phyloP scores from a whole-genome alignment of 2,329 filamentous ascomycete genomes.

The Aspergillus floridensis region DNA sequence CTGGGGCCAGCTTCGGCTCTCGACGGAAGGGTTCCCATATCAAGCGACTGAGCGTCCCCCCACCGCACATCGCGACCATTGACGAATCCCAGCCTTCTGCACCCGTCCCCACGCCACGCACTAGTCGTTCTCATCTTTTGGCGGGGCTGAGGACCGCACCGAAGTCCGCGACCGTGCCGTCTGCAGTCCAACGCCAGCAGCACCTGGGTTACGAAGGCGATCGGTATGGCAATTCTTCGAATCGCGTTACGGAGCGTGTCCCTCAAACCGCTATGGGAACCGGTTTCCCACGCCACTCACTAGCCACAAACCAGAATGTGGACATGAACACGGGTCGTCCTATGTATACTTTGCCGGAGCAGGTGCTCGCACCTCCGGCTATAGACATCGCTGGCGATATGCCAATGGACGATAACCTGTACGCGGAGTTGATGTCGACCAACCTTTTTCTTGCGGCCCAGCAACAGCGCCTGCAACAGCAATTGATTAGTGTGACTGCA shows the following conservation, averaged over 20 bases:
- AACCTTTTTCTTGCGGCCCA: constrained; percentile 92
- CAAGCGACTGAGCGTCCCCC: constrained; percentile 79
- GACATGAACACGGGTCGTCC: constrained; percentile 51
- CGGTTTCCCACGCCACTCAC: constrained; percentile 50
- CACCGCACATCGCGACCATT: constrained; percentile 68
- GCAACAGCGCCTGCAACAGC: constrained; percentile 91
- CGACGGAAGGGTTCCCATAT: constrained; percentile 80
- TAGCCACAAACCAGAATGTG: constrained; percentile 30
- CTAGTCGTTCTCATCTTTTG: constrained; percentile 89
- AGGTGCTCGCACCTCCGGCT: constrained; percentile 68
- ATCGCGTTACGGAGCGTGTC: constrained; percentile 46
- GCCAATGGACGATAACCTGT: constrained; percentile 78
- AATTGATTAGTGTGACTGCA: constrained; percentile 78
- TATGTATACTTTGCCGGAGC: constrained; percentile 72
- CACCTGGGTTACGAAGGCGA: constrained; percentile 47
- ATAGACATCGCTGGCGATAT: constrained; percentile 68
- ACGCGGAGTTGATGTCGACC: constrained; percentile 84
- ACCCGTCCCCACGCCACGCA: constrained; percentile 77
- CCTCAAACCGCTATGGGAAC: constrained; percentile 61
- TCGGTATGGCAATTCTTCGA: constrained; percentile 46
- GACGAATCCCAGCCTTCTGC: constrained; percentile 65
- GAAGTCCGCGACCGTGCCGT: constrained; percentile 74
- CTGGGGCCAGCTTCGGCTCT: constrained; percentile 78
- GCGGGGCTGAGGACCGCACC: constrained; percentile 91
- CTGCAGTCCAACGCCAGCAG: constrained; percentile 61